phyloP scores from a whole-genome alignment of 495 filamentous ascomycete genomes.

The Hypoxylon fuscum region DNA sequence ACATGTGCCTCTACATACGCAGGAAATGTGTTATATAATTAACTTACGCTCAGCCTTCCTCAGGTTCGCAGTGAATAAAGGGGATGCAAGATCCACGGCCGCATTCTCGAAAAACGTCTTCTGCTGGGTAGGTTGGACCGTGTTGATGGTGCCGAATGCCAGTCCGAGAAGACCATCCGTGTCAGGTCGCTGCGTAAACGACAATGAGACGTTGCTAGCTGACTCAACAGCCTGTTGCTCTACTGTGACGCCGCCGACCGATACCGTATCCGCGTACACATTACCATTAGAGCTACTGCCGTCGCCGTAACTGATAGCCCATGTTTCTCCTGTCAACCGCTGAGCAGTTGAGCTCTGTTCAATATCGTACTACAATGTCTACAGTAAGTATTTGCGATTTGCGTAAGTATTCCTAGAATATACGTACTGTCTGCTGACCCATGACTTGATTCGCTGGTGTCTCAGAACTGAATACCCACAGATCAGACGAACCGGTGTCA shows the following conservation, averaged over 20 bases:
- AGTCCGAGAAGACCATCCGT: conserved; percentile 81
- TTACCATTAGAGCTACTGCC: conserved; percentile 72
- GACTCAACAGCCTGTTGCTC: conserved; percentile 76
- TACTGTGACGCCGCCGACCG: conserved; percentile 74
- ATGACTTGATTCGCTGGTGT: conserved; percentile 52
- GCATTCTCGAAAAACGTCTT: conserved; percentile 83
- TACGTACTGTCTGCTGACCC: conserved; percentile 54
- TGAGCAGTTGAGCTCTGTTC: conserved; percentile 57
- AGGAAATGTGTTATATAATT: neutral
- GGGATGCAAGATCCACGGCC: conserved; percentile 63
- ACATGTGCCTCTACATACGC: neutral
- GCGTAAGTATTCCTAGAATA: neutral
- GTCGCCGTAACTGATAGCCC: conserved; percentile 80
- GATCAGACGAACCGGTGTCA: conserved; percentile 79
- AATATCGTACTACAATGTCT: conserved; percentile 66
- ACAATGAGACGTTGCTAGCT: conserved; percentile 67
- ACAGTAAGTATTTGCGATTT: conserved; percentile 2
- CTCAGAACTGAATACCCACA: conserved; percentile 69
- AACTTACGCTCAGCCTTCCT: conserved; percentile 65
- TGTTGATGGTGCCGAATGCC: conserved; percentile 78
- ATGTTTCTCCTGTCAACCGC: conserved; percentile 62
- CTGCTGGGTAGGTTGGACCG: conserved; percentile 66
- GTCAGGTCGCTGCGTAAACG: conserved; percentile 68
- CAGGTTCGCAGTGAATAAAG: conserved; percentile 77
- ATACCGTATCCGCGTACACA: conserved; percentile 80